phyloP scores from a whole-genome alignment of 1,284 basidiomycete species.

The Cryptococcus sp. region DNA sequence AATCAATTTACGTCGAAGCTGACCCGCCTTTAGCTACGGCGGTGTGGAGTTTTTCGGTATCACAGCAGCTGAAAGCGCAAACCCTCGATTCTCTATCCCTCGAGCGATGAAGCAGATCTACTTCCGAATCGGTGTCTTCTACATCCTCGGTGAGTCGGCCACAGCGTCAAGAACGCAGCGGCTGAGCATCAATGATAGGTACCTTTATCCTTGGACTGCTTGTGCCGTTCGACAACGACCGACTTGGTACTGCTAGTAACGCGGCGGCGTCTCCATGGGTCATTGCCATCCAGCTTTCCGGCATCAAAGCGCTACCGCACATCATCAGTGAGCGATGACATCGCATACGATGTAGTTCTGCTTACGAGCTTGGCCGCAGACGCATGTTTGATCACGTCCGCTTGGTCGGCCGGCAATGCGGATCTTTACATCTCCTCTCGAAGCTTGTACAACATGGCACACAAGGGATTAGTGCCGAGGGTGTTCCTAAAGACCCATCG shows the following conservation, averaged over 20 bases:
- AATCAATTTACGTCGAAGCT: neutral
- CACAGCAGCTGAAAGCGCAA: constrained; percentile 28
- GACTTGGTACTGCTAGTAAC: constrained; percentile 61
- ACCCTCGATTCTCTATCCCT: constrained; percentile 30
- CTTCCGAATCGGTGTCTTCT: constrained; percentile 66
- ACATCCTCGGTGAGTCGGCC: constrained; percentile 57
- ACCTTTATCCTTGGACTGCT: constrained; percentile 65
- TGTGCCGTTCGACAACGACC: constrained; percentile 63
- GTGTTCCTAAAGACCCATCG: constrained; percentile 66
- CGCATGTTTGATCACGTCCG: constrained; percentile 55
- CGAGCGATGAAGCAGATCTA: constrained; percentile 62
- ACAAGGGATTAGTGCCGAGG: constrained; percentile 55
- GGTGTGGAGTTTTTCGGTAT: constrained; percentile 28
- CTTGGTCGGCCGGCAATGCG: constrained; percentile 57
- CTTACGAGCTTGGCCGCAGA: constrained; percentile 28
- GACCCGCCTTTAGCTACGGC: constrained; percentile 10
- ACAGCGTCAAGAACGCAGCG: neutral
- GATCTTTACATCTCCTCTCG: constrained; percentile 57
- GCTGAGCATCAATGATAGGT: neutral
- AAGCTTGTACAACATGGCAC: constrained; percentile 56
- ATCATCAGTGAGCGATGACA: constrained; percentile 64
- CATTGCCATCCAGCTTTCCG: constrained; percentile 64
- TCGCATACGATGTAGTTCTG: constrained; percentile 42
- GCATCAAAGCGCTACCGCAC: constrained; percentile 68
- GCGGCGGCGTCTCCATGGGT: constrained; percentile 75